phyloP scores from a whole-genome alignment of 1,284 basidiomycete genomes.

The Inonotus obliquus region DNA sequence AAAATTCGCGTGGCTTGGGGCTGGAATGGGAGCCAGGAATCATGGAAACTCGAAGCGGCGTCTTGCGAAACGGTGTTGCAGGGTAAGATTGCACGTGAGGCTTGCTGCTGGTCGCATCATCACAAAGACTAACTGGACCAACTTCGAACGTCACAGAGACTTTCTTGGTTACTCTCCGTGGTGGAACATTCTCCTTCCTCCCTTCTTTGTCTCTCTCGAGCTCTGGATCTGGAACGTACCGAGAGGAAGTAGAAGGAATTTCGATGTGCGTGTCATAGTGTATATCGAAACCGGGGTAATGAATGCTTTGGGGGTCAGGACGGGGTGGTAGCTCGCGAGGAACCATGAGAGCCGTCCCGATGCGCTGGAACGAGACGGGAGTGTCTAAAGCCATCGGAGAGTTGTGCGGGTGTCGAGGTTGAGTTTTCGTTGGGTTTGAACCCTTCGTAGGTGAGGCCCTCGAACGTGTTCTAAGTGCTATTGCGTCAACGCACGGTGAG shows the following conservation, averaged over 20 bases:
- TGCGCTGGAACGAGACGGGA: slow-evolving; percentile 17
- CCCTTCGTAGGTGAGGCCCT: not conserved
- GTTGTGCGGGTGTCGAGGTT: slow-evolving; percentile 19
- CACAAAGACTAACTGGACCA: not conserved
- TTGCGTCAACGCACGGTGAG: not conserved
- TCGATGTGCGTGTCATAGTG: slow-evolving; percentile 46
- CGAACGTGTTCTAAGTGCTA: not conserved
- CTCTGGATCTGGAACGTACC: slow-evolving; percentile 2
- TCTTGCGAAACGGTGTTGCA: slow-evolving; percentile 1
- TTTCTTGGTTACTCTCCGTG: slow-evolving; percentile 38
- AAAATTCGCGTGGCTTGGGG: not conserved
- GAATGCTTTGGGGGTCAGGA: slow-evolving; percentile 52
- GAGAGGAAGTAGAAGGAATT: slow-evolving; percentile 20
- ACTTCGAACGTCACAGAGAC: slow-evolving; percentile 24
- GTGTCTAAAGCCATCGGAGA: slow-evolving; percentile 21
- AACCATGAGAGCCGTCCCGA: slow-evolving; percentile 26
- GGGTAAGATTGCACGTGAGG: not conserved
- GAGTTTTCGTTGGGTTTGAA: not conserved
- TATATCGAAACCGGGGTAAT: slow-evolving; percentile 70
- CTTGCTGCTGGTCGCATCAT: not conserved
- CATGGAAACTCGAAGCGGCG: not conserved
- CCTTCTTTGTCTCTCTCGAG: slow-evolving; percentile 19
- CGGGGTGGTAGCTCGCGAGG: slow-evolving; percentile 42
- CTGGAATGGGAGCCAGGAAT: slow-evolving; percentile 1
- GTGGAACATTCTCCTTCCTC: slow-evolving; percentile 52